These are phyloP conservation scores for Prunus yedoensis DNA, from an alignment of 331 rosid genomes.

Conservation along the genomic window DNA sequence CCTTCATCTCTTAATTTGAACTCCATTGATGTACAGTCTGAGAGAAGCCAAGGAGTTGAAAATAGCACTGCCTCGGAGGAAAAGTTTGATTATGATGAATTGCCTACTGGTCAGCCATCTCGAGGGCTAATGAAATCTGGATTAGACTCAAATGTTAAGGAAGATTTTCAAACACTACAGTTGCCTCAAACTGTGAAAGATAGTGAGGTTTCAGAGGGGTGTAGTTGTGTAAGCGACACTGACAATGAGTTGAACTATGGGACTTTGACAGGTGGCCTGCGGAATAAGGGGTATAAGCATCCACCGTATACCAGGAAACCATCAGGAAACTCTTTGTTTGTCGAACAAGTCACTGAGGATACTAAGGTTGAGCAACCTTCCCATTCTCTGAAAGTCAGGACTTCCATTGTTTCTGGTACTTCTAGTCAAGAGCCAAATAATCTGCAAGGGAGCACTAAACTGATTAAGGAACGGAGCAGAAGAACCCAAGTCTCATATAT, in stretches of 20 bases:
- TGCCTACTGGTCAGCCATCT: constrained; percentile 30
- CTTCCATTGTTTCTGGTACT: constrained; percentile 35
- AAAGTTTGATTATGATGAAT: constrained; percentile 31
- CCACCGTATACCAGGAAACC: constrained; percentile 45
- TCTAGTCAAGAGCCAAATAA: constrained; percentile 37
- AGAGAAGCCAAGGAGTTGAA: constrained; percentile 32
- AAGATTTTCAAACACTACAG: constrained; percentile 16
- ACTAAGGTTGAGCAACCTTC: constrained; percentile 41
- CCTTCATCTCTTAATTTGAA: neutral
- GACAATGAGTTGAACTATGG: constrained; percentile 59
- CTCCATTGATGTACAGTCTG: constrained; percentile 7
- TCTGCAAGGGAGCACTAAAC: constrained; percentile 32
- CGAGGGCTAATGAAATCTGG: constrained; percentile 31
- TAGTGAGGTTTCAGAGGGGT: constrained; percentile 27
- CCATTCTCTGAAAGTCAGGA: constrained; percentile 30
- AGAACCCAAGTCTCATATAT: constrained; percentile 24
- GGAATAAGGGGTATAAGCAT: constrained; percentile 54
- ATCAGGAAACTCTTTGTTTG: constrained; percentile 32
- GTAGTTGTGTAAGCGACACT: constrained; percentile 33
- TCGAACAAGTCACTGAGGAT: constrained; percentile 28
- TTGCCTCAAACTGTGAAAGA: constrained; percentile 35
- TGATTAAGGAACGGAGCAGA: constrained; percentile 24
- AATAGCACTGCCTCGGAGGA: constrained; percentile 25
- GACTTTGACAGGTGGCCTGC: constrained; percentile 75
- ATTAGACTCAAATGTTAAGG: constrained; percentile 22